phyloP scores from a whole-genome alignment of 2,329 filamentous ascomycete species.

The Aspergillus thermomutatus region DNA sequence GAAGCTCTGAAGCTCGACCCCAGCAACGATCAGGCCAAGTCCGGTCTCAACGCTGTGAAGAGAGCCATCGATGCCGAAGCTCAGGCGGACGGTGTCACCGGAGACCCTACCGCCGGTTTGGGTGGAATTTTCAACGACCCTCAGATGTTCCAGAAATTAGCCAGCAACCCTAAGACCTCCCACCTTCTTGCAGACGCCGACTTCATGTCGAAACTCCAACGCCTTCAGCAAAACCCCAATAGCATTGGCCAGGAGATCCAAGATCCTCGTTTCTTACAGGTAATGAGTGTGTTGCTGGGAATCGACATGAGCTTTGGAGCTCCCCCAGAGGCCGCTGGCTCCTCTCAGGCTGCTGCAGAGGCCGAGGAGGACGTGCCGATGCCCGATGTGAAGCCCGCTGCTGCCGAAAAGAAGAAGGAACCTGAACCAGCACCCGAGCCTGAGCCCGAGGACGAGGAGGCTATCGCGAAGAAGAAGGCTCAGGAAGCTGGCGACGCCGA shows the following conservation, averaged over 20 bases:
- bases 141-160: conserved; percentile 83
- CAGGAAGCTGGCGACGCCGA: conserved; percentile 92
- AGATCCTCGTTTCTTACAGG: conserved; percentile 88
- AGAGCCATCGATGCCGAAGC: conserved; percentile 81
- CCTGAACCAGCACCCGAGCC: conserved; percentile 61
- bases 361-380: conserved; percentile 72
- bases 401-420: conserved; percentile 53
- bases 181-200: conserved; percentile 72
- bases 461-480: conserved; percentile 77
- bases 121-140: conserved; percentile 94
- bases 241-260: conserved; percentile 75
- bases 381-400: conserved; percentile 62
- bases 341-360: conserved; percentile 45
- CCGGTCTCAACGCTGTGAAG: conserved; percentile 77
- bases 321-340: conserved; percentile 46
- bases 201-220: conserved; percentile 89
- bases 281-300: conserved; percentile 88
- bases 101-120: conserved; percentile 71
- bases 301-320: conserved; percentile 79
- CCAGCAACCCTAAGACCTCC: conserved; percentile 90
- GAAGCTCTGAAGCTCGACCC: conserved; percentile 92
- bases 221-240: conserved; percentile 75
- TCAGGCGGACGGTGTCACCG: conserved; percentile 56
- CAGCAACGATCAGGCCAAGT: conserved; percentile 88
- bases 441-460: conserved; percentile 76